Base-by-base conservation (phyloP, 2,329 filamentous ascomycete species). In the Nemania serpens region DNA sequence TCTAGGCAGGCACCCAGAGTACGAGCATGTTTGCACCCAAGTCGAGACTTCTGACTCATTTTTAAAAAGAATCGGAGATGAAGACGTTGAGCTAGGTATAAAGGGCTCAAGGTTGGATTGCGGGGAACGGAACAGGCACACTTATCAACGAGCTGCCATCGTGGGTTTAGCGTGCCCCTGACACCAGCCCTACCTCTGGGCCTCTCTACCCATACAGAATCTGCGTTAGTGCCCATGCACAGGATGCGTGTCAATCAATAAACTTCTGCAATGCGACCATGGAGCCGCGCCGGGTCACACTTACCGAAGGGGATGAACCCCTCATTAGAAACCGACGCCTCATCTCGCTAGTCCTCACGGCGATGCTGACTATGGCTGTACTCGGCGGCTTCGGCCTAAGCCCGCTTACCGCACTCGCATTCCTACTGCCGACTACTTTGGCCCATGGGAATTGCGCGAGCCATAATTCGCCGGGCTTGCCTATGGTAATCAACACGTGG, bases 401-500 rank as follows among this genome's bases (percentile, higher is more conserved):
- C 39, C 59, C 61, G 41, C 50, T 68, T 11, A 36, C 22, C 25
- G 41, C 51, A 34, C 41, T 66, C 13, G 60, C 64, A 20, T 54
- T 63, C 22, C 59, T 64, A 6, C 48, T 64, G 9, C 62, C 64
- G 45, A 39, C 57, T 9, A 49, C 60, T 20, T 7, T 15, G 17
- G 51, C 50, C n/a, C 33, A 47, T 46, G 58, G 48, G 3, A 64
- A 61, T 29, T 20, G 49, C 39, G 47, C 53, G 2, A 10, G 50
- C 5, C 41, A 50, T 11, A 69, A 70, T 17, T 75, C 77, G 0
- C 76, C 78, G 1, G 75, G 76, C 5, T 70, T 82, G 5, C 82
- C 82, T 2, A 74, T 84, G 64, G 77, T 82, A 12, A 77, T 85
- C 64, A 84, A 84, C 70, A 85, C 82, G 6, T 85, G 82, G 82